Percentiles rank a stretch among this genome's conserved stretches.
phyloP scores from a whole-genome alignment of 331 rosid species.

The Cydonia oblonga region DNA sequence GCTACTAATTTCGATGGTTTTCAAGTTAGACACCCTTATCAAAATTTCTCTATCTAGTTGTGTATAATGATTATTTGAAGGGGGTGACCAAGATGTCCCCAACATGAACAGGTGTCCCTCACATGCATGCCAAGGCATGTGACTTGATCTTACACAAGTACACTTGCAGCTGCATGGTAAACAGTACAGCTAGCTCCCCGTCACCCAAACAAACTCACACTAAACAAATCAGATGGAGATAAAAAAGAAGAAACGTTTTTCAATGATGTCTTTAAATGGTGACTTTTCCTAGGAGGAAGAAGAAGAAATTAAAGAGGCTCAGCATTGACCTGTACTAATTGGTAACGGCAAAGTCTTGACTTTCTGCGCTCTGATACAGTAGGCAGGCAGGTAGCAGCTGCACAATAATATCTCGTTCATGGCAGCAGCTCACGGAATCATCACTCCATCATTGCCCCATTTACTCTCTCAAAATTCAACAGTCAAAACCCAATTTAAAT shows the following conservation, averaged over 20 bases:
- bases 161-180: neutral
- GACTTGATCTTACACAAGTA: neutral
- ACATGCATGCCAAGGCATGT: constrained; percentile 18
- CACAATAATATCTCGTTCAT: constrained; percentile 13
- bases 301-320: neutral
- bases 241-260: constrained; percentile 5
- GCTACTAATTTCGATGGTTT: too few species aligned
- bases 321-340: constrained; percentile 14
- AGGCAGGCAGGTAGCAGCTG: too few species aligned
- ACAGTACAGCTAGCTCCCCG: constrained; percentile 8
- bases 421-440: neutral
- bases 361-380: constrained; percentile 9
- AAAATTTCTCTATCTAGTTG: too few species aligned
- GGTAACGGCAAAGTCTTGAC: constrained; percentile 29
- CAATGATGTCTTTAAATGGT: constrained; percentile 27
- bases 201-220: neutral
- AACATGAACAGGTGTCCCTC: constrained; percentile 10
- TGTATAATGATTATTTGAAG: too few species aligned
- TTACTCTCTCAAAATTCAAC: neutral
- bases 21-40: too few species aligned
- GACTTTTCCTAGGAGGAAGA: constrained; percentile 19
- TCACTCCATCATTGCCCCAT: neutral
- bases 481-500: neutral
- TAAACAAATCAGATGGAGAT: constrained; percentile 2
- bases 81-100: too few species aligned